A percentile compares a stretch with the other conserved stretches of the same genome.
Evolutionary conservation across 257 asterid genomes (phyloP).

Genomic region (Osmanthus fragrans): DNA sequence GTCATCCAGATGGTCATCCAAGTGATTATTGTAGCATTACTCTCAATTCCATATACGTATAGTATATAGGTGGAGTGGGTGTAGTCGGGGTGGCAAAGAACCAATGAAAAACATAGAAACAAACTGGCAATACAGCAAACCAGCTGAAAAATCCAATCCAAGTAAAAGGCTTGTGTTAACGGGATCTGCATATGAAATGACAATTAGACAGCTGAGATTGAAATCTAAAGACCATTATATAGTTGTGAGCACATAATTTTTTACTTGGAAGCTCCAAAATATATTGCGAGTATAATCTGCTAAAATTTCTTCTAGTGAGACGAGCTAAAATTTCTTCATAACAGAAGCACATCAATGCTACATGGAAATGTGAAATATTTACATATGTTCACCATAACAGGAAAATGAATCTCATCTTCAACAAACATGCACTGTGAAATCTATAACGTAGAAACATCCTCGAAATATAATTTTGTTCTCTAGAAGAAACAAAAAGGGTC

Average conservation of each 20-base stretch:
- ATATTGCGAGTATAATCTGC: background rate
- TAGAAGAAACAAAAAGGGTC: background rate
- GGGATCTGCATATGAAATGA: conserved; percentile 22
- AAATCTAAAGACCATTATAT: background rate
- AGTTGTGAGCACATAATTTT: background rate
- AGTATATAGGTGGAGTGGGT: no score
- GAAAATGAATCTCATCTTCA: background rate
- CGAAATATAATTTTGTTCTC: background rate
- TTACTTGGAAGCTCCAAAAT: background rate
- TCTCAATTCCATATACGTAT: no score
- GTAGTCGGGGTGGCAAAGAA: no score
- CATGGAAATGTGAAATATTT: background rate
- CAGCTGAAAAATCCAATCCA: no score
- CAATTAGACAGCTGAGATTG: conserved; percentile 3
- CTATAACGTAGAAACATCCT: background rate
- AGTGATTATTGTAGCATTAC: no score
- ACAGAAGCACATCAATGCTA: background rate
- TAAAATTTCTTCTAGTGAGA: background rate
- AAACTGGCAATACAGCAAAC: no score
- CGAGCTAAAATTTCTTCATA: background rate
- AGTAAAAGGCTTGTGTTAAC: conserved; percentile 11
- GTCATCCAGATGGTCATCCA: no score
- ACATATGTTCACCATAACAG: background rate
- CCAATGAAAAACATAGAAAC: no score
- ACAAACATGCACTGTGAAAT: background rate